A percentile compares a stretch with the other conserved stretches of the same genome.
These are phyloP conservation scores for Cladophialophora yegresii DNA, from an alignment of 2,329 filamentous ascomycete species.

Conservation along the genomic window DNA sequence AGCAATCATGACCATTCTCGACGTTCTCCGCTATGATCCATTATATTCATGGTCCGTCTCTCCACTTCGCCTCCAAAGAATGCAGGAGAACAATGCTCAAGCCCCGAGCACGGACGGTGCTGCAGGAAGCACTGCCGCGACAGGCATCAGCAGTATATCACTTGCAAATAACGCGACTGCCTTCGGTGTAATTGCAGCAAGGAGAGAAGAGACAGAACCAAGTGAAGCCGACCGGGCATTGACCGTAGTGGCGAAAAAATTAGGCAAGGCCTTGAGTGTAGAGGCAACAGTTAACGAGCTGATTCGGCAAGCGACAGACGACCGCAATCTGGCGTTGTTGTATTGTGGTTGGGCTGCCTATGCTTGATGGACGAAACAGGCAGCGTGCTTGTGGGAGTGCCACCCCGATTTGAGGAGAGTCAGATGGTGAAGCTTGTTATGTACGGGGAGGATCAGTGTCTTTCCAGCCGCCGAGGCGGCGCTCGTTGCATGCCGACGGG, in stretches of 20 bases:
- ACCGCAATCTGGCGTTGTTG: slow-evolving; percentile 84
- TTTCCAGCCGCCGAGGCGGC: too few species aligned
- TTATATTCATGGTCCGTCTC: slow-evolving; percentile 94
- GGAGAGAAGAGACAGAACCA: slow-evolving; percentile 54
- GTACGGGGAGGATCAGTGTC: too few species aligned
- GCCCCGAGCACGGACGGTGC: slow-evolving; percentile 40
- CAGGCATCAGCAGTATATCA: slow-evolving; percentile 33
- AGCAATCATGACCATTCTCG: slow-evolving; percentile 97
- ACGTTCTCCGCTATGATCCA: slow-evolving; percentile 96
- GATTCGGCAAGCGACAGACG: slow-evolving; percentile 93
- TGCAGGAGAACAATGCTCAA: slow-evolving; percentile 60
- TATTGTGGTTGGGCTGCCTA: slow-evolving; percentile 69
- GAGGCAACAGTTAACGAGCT: slow-evolving; percentile 94
- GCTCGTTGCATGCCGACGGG: too few species aligned
- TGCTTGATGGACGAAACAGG: slow-evolving; percentile 38
- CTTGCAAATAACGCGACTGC: not conserved
- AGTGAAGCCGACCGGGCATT: slow-evolving; percentile 89
- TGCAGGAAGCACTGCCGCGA: slow-evolving; percentile 31
- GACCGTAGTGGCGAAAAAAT: slow-evolving; percentile 91
- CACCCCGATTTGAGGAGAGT: not conserved
- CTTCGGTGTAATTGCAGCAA: slow-evolving; percentile 26
- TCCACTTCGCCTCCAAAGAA: slow-evolving; percentile 63
- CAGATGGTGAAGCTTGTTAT: not conserved
- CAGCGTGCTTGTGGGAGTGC: too few species aligned
- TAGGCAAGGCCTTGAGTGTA: slow-evolving; percentile 90